Conservation (phyloP, 176 grass and related monocot species). For the Leersia perrieri region DNA sequence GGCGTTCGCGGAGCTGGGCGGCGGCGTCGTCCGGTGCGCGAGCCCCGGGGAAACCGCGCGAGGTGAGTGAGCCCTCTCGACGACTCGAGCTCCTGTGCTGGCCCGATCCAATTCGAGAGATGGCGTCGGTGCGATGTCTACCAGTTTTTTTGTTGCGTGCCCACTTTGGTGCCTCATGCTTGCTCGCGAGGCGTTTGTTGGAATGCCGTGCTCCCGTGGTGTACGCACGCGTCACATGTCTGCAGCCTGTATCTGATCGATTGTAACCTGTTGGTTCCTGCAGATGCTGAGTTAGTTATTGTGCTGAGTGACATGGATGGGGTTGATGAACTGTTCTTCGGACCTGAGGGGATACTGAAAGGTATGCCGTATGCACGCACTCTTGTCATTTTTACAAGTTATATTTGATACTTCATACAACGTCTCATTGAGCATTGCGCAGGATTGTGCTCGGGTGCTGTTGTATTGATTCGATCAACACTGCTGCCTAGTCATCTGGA, state of each 20-base stretch:
- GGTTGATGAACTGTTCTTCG: slow-evolving; percentile 54
- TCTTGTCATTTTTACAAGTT: not conserved
- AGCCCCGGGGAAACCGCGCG: slow-evolving; percentile 43
- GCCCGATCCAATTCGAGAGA: not conserved
- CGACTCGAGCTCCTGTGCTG: slow-evolving; percentile 9
- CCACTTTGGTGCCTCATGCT: not conserved
- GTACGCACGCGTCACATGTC: no score
- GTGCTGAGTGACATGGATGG: slow-evolving; percentile 43
- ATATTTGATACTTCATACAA: slow-evolving; percentile 7
- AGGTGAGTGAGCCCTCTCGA: slow-evolving; percentile 45
- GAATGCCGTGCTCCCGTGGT: not conserved
- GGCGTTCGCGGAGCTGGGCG: slow-evolving; percentile 32
- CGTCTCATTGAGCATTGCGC: slow-evolving; percentile 19
- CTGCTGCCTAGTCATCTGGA: slow-evolving; percentile 50
- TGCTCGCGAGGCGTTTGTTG: slow-evolving; percentile 5
- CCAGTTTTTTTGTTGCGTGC: not conserved
- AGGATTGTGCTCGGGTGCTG: slow-evolving; percentile 53
- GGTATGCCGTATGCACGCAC: slow-evolving; percentile 26
- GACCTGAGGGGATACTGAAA: slow-evolving; percentile 42
- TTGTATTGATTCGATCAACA: slow-evolving; percentile 56
- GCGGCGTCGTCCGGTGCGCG: slow-evolving; percentile 39
- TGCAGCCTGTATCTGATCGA: slow-evolving; percentile 13
- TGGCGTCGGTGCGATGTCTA: not conserved
- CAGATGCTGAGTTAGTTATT: slow-evolving; percentile 58
- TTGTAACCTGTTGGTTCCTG: slow-evolving; percentile 1